Conservation (phyloP, 306 rosid genomes). For the Myrica gale region DNA sequence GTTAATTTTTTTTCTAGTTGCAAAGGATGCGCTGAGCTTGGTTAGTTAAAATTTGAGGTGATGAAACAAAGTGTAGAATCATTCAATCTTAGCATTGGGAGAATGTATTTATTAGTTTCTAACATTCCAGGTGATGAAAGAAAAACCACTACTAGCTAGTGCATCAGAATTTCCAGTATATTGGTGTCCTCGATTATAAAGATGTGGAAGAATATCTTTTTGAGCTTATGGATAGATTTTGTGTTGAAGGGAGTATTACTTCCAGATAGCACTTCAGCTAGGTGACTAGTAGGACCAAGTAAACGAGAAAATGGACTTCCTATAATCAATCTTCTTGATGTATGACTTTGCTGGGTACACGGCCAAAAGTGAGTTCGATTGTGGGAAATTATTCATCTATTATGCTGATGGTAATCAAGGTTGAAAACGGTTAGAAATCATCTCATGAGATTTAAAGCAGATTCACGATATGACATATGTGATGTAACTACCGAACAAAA, state of each 20-base stretch:
- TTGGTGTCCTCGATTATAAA: not conserved
- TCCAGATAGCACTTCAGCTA: not conserved
- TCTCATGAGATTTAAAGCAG: not conserved
- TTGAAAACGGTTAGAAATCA: not conserved
- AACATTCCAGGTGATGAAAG: not conserved
- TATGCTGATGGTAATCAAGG: not conserved
- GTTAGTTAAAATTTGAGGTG: too few species aligned
- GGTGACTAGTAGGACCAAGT: not conserved
- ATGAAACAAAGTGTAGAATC: too few species aligned
- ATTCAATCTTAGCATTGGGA: not conserved
- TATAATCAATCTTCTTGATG: not conserved
- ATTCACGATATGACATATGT: not conserved
- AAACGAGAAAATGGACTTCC: not conserved
- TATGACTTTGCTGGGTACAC: not conserved
- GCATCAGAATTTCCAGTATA: not conserved
- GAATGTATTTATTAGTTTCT: not conserved
- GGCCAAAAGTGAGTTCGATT: not conserved
- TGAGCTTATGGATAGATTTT: not conserved
- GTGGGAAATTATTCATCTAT: not conserved
- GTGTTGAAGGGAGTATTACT: conserved; percentile 3
- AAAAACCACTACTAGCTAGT: too few species aligned
- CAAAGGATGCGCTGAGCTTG: too few species aligned
- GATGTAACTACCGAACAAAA: not conserved
- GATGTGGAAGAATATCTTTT: not conserved
- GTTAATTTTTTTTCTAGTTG: too few species aligned